Evolutionary conservation across 805 yeast genomes (phyloP), one percentile per base, ranked within the genome.

Genomic region (Yamadazyma ubonensis): DNA sequence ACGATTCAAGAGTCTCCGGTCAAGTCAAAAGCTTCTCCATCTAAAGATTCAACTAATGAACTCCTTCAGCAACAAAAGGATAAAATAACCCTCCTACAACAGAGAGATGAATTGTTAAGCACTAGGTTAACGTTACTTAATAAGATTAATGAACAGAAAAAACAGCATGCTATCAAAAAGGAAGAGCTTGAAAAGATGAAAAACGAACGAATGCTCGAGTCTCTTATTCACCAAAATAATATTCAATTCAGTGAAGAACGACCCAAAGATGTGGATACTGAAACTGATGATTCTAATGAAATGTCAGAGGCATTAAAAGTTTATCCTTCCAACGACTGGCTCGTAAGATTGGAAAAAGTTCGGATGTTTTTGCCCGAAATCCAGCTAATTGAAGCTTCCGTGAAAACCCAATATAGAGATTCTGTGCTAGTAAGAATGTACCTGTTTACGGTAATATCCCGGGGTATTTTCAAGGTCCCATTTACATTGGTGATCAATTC

Each of bases 291-390:
- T 33, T 53, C 54, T 15, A 43, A 42, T 15, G 44, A 42, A 10
- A 46, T 60, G 3, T 26, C 57, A 10, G 50, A 57, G 7, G 54
- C 55, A 16, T 44, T 67, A 36, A 52, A 61, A 34, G 71, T 67
- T 4, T 51, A 55, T 5, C 72, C 73, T 2, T 59, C 71, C 3
- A 43, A 46, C 6, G 58, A 66, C 34, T 64, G 70, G 67, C 19
- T 36, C 7, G 41, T 50, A 27, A 50, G 71, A 14, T 40, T 61
- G 20, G 32, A 45, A 6, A 44, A 53, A 31, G 47, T 63, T 12
- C 54, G 49, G 35, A 47, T 46, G 38, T 64, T 67, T 39, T 53
- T 46, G 36, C 61, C 64, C 1, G 38, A 46, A 34, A 31, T 66
- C 25, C 56, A 55, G 19, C 11, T 40, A 5, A 11, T 18, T 3